phyloP scores from a whole-genome alignment of 208 protist genomes.

The Spongospora subterranea region DNA sequence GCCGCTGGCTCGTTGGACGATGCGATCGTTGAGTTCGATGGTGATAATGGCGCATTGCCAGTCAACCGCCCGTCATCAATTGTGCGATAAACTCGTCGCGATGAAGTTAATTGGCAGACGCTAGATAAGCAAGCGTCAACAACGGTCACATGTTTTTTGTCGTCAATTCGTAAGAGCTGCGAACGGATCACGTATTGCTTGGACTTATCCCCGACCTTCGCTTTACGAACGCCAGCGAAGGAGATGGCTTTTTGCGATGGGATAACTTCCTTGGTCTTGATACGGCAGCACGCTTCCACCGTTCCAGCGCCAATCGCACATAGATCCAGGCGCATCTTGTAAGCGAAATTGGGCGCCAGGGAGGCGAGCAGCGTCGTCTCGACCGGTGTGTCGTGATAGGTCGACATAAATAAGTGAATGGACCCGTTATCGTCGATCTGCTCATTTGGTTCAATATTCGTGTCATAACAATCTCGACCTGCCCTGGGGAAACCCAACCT shows the following conservation, averaged over 20 bases:
- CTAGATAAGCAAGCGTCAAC: slow-evolving; percentile 20
- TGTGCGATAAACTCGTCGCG: slow-evolving; percentile 21
- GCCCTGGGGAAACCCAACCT: neutral
- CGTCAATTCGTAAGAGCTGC: slow-evolving; percentile 20
- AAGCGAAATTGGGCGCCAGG: neutral
- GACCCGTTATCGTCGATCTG: slow-evolving; percentile 32
- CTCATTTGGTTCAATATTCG: too few species aligned
- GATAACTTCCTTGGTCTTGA: slow-evolving; percentile 40
- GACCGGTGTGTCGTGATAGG: slow-evolving; percentile 48
- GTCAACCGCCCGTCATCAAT: neutral
- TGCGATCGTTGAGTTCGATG: neutral
- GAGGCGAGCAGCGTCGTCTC: slow-evolving; percentile 20
- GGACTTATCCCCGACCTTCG: slow-evolving; percentile 45
- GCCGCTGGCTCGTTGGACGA: too few species aligned
- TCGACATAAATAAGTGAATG: slow-evolving; percentile 56
- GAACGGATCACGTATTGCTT: slow-evolving; percentile 29
- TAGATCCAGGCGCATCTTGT: slow-evolving; percentile 48
- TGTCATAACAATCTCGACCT: neutral
- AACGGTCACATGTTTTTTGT: neutral
- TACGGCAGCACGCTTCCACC: slow-evolving; percentile 9
- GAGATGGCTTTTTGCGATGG: neutral
- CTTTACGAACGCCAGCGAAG: slow-evolving; percentile 30
- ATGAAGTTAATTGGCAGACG: slow-evolving; percentile 51
- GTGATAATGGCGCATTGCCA: neutral
- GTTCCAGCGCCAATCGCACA: neutral